These are phyloP conservation scores for Trichoderma oligosporum DNA, from an alignment of 2,329 filamentous ascomycete genomes.

Conservation along the genomic window DNA sequence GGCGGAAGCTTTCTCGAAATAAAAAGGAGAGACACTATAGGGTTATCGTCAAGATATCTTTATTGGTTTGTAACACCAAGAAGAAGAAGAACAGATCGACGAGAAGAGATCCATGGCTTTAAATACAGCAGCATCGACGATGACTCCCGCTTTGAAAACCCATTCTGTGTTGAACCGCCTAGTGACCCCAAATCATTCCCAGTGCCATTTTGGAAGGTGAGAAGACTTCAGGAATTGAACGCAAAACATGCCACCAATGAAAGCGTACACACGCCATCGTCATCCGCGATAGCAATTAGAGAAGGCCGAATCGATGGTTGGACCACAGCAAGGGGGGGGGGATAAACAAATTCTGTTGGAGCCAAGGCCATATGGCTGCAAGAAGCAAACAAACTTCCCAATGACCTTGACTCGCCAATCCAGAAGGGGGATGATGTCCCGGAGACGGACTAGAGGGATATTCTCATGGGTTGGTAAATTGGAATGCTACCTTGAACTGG, in stretches of 20 bases:
- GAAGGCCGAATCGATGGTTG: slow-evolving; percentile 9
- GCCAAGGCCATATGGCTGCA: slow-evolving; percentile 9
- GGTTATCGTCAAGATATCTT: slow-evolving; percentile 18
- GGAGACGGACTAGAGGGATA: not conserved
- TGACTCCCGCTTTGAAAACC: not conserved
- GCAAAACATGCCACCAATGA: slow-evolving; percentile 10
- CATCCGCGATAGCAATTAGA: slow-evolving; percentile 3
- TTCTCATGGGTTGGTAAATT: slow-evolving; percentile 5
- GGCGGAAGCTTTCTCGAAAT: not conserved
- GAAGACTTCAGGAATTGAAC: not conserved
- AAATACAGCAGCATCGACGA: slow-evolving; percentile 5
- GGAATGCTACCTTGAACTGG: slow-evolving; percentile 17
- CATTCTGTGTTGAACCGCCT: not conserved
- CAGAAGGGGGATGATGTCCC: slow-evolving; percentile 15
- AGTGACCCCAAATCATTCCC: slow-evolving; percentile 18
- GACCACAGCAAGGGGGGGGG: slow-evolving; percentile 6
- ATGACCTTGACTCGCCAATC: slow-evolving; percentile 14
- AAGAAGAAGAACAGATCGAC: not conserved
- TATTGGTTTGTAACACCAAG: not conserved
- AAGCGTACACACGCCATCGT: slow-evolving; percentile 13
- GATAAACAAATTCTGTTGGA: not conserved
- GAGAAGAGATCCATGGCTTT: slow-evolving; percentile 8
- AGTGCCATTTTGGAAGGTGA: slow-evolving; percentile 19
- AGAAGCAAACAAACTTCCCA: slow-evolving; percentile 9
- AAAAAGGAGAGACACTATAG: slow-evolving; percentile 12